These are phyloP conservation scores for Aspergillus indologenus DNA, from an alignment of 495 filamentous ascomycete genomes.

Conservation along the genomic window DNA sequence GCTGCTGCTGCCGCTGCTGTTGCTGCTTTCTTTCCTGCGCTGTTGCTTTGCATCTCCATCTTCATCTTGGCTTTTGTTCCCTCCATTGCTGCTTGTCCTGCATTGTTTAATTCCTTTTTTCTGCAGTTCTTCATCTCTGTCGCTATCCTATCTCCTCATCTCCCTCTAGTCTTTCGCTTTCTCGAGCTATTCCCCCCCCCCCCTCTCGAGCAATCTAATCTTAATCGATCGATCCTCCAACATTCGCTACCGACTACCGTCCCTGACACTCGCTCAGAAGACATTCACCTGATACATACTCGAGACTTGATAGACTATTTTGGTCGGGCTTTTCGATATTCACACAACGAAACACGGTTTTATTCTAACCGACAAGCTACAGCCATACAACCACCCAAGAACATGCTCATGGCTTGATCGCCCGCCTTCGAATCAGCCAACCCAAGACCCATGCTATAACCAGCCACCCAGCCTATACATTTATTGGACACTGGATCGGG, in stretches of 20 bases:
- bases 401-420: constrained; percentile 2
- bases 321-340: background rate
- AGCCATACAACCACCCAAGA: background rate
- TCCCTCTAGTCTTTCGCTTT: constrained; percentile 9
- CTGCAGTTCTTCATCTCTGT: background rate
- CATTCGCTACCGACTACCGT: constrained; percentile 12
- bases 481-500: constrained; percentile 5
- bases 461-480: background rate
- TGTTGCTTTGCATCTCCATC: constrained; percentile 9
- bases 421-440: background rate
- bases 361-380: background rate
- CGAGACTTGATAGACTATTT: background rate
- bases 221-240: background rate
- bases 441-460: constrained; percentile 1
- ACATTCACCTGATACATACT: background rate
- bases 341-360: background rate
- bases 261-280: constrained; percentile 18
- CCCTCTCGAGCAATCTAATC: background rate
- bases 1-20: too few relatives aligned
- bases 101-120: constrained; percentile 6
- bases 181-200: background rate
- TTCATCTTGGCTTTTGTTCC: constrained; percentile 5
- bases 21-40: constrained; percentile 4
- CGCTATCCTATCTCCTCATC: constrained; percentile 5
- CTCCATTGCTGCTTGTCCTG: constrained; percentile 11